Conservation (phyloP, 2,329 filamentous ascomycete genomes). For the Ophiostoma australiae region DNA sequence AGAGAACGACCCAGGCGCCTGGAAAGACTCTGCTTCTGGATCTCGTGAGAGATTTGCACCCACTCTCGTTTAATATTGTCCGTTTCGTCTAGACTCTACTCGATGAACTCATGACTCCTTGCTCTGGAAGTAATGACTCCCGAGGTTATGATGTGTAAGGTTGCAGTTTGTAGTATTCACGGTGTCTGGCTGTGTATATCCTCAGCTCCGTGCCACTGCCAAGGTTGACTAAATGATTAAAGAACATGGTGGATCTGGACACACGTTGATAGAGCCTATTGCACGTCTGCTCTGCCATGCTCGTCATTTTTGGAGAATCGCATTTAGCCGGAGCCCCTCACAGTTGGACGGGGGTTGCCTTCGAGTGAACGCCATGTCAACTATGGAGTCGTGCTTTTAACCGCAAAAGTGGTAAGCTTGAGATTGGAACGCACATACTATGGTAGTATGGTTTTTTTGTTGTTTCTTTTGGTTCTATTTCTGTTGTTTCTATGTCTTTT, state of each 20-base stretch:
- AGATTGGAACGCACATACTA: neutral
- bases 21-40: neutral
- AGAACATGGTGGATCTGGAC: neutral
- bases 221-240: neutral
- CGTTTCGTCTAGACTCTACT: neutral
- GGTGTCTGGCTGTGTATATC: neutral
- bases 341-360: neutral
- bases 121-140: neutral
- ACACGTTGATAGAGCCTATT: too few relatives aligned
- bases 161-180: neutral
- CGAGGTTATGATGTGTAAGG: neutral
- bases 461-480: neutral
- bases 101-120: neutral
- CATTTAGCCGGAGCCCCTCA: slow-evolving; percentile 12
- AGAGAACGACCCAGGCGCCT: neutral
- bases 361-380: neutral
- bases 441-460: neutral
- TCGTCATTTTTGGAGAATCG: neutral
- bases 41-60: neutral
- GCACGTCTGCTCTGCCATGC: neutral
- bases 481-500: neutral
- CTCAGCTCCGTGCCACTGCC: neutral
- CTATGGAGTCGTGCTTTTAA: neutral
- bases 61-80: neutral
- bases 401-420: slow-evolving; percentile 3